Evolutionary conservation across 139 green algal species (phyloP), one percentile per base, ranked within the genome.

Genomic region (Picochlorum sp.): DNA sequence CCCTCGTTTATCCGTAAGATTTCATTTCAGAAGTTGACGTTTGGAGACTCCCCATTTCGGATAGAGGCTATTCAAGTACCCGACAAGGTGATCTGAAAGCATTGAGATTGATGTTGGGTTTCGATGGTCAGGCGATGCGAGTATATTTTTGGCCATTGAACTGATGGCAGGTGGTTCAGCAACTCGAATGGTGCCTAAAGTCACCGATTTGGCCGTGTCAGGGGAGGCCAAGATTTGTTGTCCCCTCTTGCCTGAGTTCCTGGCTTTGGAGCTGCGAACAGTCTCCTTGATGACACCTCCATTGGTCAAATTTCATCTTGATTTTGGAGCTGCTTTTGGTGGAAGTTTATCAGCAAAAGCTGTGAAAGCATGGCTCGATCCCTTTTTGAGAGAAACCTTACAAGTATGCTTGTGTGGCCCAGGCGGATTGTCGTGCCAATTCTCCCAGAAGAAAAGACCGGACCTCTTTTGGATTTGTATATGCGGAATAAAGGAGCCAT

Each of bases 121-220:
- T 55, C 70, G 87, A 38, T 95, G 86, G 86, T 77, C 67, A 6
- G 88, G 89, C 0, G 85, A 94, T 34, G 82, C 87, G 63, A 92
- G 90, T 80, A 92, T 96, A 57, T 82, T 81, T 8, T 76, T 96
- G 30, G 82, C 74, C 44, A 89, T 96, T 18, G 85, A 91, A 34
- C 71, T 90, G 45, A 62, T 73, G 1, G 72, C 65, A 1, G 71
- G 70, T 41, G 80, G 85, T 0, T 70, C 85, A n/a, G 64, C 65
- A 16, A 82, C 85, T 15, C 84, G 83, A 65, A 83, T 96, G 69
- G 85, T 80, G 62, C 88, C 88, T 18, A 91, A 88, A 58, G 79
- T 96, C 10, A 83, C 81, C 11, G 76, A 96, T 65, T 83, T 96
- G 61, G 76, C 71, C 37, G 83, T 95, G 44, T 72, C 75, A 3